Percentiles rank a stretch among this genome's conserved stretches.
Evolutionary conservation across 371 early-diverging fungal genomes (phyloP).

Genomic region (Dipsacomyces acuminosporus): DNA sequence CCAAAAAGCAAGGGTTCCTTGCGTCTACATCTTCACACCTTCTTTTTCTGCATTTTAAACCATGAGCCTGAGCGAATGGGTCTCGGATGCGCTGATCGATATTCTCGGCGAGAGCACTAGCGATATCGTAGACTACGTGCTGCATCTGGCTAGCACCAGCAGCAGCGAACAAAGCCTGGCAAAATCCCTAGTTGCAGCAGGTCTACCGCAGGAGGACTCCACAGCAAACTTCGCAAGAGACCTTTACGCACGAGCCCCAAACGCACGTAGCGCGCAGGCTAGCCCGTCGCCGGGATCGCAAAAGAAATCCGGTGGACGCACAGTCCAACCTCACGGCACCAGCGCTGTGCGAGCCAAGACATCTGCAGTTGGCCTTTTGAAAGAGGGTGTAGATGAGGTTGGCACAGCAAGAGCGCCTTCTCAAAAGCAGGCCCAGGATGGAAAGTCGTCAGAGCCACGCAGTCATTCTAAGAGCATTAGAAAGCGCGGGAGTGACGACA

Average conservation of each 20-base stretch:
- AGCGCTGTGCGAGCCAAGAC: no score
- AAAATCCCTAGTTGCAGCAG: constrained; percentile 52
- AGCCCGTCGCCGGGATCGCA: constrained; percentile 16
- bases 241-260: constrained; percentile 57
- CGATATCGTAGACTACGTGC: constrained; percentile 30
- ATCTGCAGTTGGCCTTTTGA: no score
- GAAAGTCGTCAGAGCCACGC: constrained; percentile 26
- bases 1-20: no score
- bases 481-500: constrained; percentile 54
- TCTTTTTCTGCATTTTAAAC: background rate
- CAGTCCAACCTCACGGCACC: background rate
- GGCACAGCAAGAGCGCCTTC: no score
- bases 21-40: no score
- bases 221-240: constrained; percentile 61
- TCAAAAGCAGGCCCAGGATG: constrained; percentile 29
- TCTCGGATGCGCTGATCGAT: constrained; percentile 75
- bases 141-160: constrained; percentile 55
- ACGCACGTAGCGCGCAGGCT: no score
- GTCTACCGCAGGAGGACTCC: constrained; percentile 53
- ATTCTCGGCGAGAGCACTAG: constrained; percentile 46
- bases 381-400: no score
- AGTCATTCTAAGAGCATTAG: constrained; percentile 30
- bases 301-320: constrained; percentile 20
- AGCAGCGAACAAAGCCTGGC: constrained; percentile 46
- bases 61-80: constrained; percentile 60